Evolutionary conservation across 305 asterid genomes (phyloP), one percentile per base, ranked within the genome.

Genomic region (Fraxinus paxiana): DNA sequence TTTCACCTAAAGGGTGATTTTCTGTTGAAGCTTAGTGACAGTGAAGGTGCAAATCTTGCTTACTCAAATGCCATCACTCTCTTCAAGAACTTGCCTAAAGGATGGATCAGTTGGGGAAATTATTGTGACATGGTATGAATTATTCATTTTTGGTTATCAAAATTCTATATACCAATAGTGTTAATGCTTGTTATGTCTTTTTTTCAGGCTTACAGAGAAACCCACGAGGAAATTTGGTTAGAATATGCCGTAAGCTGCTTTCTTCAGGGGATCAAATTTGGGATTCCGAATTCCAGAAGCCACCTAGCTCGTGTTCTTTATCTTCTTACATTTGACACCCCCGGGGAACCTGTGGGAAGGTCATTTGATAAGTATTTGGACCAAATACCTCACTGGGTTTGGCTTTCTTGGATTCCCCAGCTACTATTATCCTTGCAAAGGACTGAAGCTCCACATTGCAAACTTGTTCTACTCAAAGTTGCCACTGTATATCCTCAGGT

Each of bases 331-430:
- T 96, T 96, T 84, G 99, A 96, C 87, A 90, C 98, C 76, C 95
- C 98, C 79, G 90, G 81, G 87, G 98, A 96, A 83, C 88, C 98
- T 51, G 99, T 94, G 61, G 99, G 99, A 69, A 92, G 93, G 88
- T 89, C 98, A 75, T 96, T 96, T 82, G 98, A 94, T 87, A 96
- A 93, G 89, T 92, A 92, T 87, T 76, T 93, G 87, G 99, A 94
- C 54, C 97, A 94, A 84, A 86, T 94, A 82, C 99, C 99, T 61
- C 88, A 94, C 67, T 96, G 98, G 99, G 98, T 94, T 83, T 96
- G 98, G 99, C 96, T 96, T 85, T 91, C 99, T 81, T 96, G 99
- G 99, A 94, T 96, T 86, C 99, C 99, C 22, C 99, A 96, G 90
- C 89, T 96, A 67, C 86, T 96, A 83, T 90, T 94, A 81, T 96